Percentiles rank a stretch among this genome's conserved stretches.
Evolutionary conservation across 129 eudicot species (phyloP).

Genomic region (Saussurea involucrata): DNA sequence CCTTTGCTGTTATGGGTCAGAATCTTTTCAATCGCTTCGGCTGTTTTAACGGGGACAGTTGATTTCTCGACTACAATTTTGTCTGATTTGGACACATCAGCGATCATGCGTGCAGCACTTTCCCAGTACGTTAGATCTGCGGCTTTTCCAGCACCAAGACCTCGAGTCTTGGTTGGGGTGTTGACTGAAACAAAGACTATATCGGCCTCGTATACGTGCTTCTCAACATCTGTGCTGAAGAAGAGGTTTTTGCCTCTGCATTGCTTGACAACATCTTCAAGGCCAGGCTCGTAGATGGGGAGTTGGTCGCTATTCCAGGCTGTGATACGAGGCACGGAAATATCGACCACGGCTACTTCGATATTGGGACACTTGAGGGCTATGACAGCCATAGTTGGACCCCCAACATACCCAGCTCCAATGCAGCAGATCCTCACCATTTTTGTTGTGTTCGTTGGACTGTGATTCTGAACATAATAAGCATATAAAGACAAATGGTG

Average conservation of each 20-base stretch:
- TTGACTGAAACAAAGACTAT: slow-evolving; percentile 75
- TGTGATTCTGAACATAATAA: background rate
- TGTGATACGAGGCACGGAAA: slow-evolving; percentile 70
- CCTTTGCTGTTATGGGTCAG: slow-evolving; percentile 84
- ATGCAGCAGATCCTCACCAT: slow-evolving; percentile 95
- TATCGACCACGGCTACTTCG: slow-evolving; percentile 79
- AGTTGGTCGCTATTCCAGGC: slow-evolving; percentile 91
- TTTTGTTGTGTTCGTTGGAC: slow-evolving; percentile 4
- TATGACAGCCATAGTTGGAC: slow-evolving; percentile 89
- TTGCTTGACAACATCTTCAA: slow-evolving; percentile 73
- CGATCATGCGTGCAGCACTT: slow-evolving; percentile 92
- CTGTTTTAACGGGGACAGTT: slow-evolving; percentile 86
- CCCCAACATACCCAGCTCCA: slow-evolving; percentile 91
- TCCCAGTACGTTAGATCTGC: slow-evolving; percentile 89
- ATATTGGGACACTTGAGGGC: slow-evolving; percentile 77
- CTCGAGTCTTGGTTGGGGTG: slow-evolving; percentile 80
- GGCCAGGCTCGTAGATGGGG: slow-evolving; percentile 88
- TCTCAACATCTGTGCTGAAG: slow-evolving; percentile 90
- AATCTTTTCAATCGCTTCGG: slow-evolving; percentile 85
- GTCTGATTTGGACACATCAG: slow-evolving; percentile 76
- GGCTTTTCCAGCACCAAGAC: slow-evolving; percentile 90
- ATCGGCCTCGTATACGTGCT: slow-evolving; percentile 74
- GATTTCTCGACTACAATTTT: slow-evolving; percentile 87
- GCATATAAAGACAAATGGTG: background rate
- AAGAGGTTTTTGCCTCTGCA: slow-evolving; percentile 76